These are phyloP conservation scores for Poronia punctata DNA, from an alignment of 495 filamentous ascomycete species.

Conservation along the genomic window DNA sequence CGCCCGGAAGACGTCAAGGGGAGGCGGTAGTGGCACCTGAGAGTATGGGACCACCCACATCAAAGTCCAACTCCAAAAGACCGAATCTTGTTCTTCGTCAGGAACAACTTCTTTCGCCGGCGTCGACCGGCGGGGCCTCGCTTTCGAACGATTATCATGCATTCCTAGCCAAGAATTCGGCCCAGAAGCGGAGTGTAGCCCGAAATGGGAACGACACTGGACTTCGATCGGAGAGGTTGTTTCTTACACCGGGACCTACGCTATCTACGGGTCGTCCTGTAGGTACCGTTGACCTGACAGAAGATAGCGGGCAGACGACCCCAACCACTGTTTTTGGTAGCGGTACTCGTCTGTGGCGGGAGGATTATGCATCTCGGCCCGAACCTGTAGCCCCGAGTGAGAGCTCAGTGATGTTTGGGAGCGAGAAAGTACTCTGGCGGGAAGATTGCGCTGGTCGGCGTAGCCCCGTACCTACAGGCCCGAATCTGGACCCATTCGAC, in stretches of 20 bases:
- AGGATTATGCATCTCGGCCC: slow-evolving; percentile 41
- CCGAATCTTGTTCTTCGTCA: slow-evolving; percentile 22
- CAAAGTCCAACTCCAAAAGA: slow-evolving; percentile 18
- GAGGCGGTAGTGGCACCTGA: slow-evolving; percentile 15
- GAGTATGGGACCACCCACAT: slow-evolving; percentile 24
- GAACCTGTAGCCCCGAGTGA: slow-evolving; percentile 39
- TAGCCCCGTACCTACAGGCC: slow-evolving; percentile 14
- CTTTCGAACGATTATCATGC: slow-evolving; percentile 29
- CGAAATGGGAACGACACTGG: slow-evolving; percentile 4
- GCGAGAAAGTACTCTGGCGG: slow-evolving; percentile 20
- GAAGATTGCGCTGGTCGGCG: slow-evolving; percentile 22
- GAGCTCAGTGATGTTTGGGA: slow-evolving; percentile 29
- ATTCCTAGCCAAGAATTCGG: slow-evolving; percentile 20
- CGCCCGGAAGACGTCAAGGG: slow-evolving; percentile 9
- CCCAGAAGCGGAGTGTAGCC: slow-evolving; percentile 17
- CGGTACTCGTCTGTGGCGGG: slow-evolving; percentile 50
- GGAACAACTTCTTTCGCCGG: slow-evolving; percentile 30
- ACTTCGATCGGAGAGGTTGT: background rate
- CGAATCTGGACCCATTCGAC: slow-evolving; percentile 41
- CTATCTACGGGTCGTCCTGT: slow-evolving; percentile 25
- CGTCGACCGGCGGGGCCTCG: slow-evolving; percentile 23
- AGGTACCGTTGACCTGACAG: slow-evolving; percentile 68
- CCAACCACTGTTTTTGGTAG: slow-evolving; percentile 45
- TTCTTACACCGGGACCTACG: slow-evolving; percentile 18
- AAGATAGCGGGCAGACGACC: slow-evolving; percentile 37